These are phyloP conservation scores for Wallacemonas collosoma DNA, from an alignment of 208 protist species.

Conservation along the genomic window DNA sequence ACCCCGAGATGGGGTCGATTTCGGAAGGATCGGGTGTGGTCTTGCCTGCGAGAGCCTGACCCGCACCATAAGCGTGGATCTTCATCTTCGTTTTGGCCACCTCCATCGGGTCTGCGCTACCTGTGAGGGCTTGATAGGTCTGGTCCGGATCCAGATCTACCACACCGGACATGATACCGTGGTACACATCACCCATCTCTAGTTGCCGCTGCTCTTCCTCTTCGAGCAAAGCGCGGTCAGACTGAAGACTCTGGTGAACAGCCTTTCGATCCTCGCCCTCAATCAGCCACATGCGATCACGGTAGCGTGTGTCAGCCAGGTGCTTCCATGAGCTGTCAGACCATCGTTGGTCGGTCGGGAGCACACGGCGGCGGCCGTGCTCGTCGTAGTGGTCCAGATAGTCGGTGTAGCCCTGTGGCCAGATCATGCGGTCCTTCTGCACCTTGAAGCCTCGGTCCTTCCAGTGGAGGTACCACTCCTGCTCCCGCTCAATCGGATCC, in stretches of 20 bases:
- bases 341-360: constrained; percentile 88
- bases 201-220: constrained; percentile 82
- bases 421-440: constrained; percentile 91
- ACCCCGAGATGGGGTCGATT: constrained; percentile 78
- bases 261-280: constrained; percentile 87
- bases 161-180: constrained; percentile 75
- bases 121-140: constrained; percentile 83
- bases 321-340: constrained; percentile 91
- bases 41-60: constrained; percentile 49
- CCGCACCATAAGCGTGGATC: constrained; percentile 78
- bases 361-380: constrained; percentile 75
- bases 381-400: constrained; percentile 92
- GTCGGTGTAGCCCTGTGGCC: constrained; percentile 91
- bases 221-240: constrained; percentile 53
- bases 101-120: constrained; percentile 81
- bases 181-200: constrained; percentile 81
- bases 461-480: constrained; percentile 93
- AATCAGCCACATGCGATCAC: constrained; percentile 91
- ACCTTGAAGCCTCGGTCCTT: constrained; percentile 87
- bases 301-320: constrained; percentile 84
- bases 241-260: constrained; percentile 77
- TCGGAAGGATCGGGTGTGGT: constrained; percentile 28
- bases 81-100: constrained; percentile 89
- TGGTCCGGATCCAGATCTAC: constrained; percentile 87
- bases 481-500: constrained; percentile 88